Evolutionary conservation across 169 alveolate genomes (phyloP), one percentile per base, ranked within the genome.

Genomic region (Eimeria zaria): DNA sequence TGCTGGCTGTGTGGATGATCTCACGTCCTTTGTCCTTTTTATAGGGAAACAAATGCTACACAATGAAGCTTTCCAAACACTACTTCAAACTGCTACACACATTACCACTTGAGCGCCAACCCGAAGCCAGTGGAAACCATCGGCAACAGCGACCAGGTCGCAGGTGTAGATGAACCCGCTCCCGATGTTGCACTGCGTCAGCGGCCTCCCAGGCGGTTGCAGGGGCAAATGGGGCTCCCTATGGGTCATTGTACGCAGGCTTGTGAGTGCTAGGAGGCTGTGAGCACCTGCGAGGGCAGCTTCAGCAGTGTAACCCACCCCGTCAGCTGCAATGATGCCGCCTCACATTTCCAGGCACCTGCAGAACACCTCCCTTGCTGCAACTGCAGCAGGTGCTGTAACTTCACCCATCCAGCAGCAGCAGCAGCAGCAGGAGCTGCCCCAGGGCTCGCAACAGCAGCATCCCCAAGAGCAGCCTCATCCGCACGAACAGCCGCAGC

Each of bases 371-470:
- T n/a, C 78, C 51, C 1, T 9, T 44, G 87, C 87, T n/a, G 90
- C 73, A 33, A 30, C 73, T 53, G 90, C 60, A 81, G 90, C 71
- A 30, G 73, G 33, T 14, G 33, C 69, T 41, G 69, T 69, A 46
- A 12, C 64, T 41, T 36, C 89, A 33, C 51, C 58, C 14, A 12
- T 14, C 20, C 71, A 51, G 60, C 71, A 81, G 73, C 22, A 81
- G 46, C 90, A 33, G 64, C 58, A 76, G 58, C 87, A 76, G 36
- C 62, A 76, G 39, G 18, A 24, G 64, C 64, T 9, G 2, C 44
- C 55, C 36, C 44, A 2, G 60, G 33, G 39, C 24, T 41, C 84
- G 89, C 89, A 48, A 48, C 89, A 46, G 89, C 64, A 46, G 89
- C 58, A 78, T 18, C 89, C 60, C 11, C 89, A 78, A 6, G 69